These are phyloP conservation scores for Tanacetum coccineum DNA, from an alignment of 129 eudicot genomes.

Conservation along the genomic window DNA sequence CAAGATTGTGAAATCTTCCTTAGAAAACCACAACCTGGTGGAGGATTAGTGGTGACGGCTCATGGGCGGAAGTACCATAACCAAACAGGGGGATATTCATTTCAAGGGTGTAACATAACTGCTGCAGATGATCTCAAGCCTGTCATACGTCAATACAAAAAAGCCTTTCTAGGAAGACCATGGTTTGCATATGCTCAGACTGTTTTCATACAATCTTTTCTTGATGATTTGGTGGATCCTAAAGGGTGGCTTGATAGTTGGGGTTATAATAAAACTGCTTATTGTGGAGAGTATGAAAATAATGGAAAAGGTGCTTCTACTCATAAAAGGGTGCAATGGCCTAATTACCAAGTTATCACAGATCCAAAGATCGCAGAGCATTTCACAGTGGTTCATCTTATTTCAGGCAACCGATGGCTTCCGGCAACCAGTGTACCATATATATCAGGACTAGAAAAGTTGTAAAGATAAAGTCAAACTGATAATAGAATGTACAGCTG, in stretches of 20 bases:
- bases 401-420: constrained; percentile 36
- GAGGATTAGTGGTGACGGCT: constrained; percentile 27
- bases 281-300: constrained; percentile 41
- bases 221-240: constrained; percentile 30
- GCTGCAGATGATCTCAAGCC: constrained; percentile 22
- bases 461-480: background rate
- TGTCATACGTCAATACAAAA: constrained; percentile 10
- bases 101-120: constrained; percentile 23
- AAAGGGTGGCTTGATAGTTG: constrained; percentile 30
- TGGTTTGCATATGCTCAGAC: constrained; percentile 16
- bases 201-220: constrained; percentile 21
- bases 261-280: constrained; percentile 14
- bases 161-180: constrained; percentile 28
- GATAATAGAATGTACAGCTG: constrained; percentile 6
- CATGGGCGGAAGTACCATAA: constrained; percentile 21
- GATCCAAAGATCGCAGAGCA: constrained; percentile 11
- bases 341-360: constrained; percentile 18
- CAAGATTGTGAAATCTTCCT: constrained; percentile 31
- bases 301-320: constrained; percentile 42
- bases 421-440: constrained; percentile 37
- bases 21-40: constrained; percentile 22
- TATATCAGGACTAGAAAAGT: constrained; percentile 9
- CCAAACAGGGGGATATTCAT: constrained; percentile 9
- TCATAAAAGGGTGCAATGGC: constrained; percentile 33
- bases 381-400: constrained; percentile 26